A percentile compares a stretch with the other conserved stretches of the same genome.
phyloP scores from a whole-genome alignment of 129 eudicot species.

The Escallonia rubra region DNA sequence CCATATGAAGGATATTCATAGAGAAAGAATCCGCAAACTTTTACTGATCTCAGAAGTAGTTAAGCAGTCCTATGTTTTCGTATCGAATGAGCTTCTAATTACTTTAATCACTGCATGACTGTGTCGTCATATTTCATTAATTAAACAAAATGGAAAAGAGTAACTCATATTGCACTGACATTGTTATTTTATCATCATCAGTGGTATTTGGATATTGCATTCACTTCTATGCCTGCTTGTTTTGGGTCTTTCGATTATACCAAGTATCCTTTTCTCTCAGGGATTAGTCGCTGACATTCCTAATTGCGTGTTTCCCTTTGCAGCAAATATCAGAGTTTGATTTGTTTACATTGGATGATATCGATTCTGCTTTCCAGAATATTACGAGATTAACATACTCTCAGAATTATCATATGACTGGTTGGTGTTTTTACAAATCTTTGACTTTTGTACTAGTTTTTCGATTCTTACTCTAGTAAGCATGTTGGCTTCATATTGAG shows the following conservation, averaged over 20 bases:
- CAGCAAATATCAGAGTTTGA: slow-evolving; percentile 98
- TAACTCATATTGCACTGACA: too few relatives aligned
- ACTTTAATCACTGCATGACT: too few relatives aligned
- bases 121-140: too few relatives aligned
- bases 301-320: slow-evolving; percentile 18
- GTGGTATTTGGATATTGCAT: background rate
- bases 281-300: slow-evolving; percentile 7
- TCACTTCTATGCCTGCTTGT: background rate
- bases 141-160: too few relatives aligned
- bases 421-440: slow-evolving; percentile 30
- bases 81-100: too few relatives aligned
- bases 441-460: too few relatives aligned
- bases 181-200: too few relatives aligned
- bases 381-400: slow-evolving; percentile 87
- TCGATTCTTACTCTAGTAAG: too few relatives aligned
- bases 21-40: too few relatives aligned
- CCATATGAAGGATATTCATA: too few relatives aligned
- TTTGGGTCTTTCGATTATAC: background rate
- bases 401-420: slow-evolving; percentile 86
- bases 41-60: too few relatives aligned
- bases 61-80: too few relatives aligned
- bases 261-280: background rate
- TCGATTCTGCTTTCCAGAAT: slow-evolving; percentile 86
- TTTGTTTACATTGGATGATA: slow-evolving; percentile 91
- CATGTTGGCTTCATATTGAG: background rate